Conservation (phyloP, 192 early-diverging fungal genomes). For the Coemansia sp. region DNA sequence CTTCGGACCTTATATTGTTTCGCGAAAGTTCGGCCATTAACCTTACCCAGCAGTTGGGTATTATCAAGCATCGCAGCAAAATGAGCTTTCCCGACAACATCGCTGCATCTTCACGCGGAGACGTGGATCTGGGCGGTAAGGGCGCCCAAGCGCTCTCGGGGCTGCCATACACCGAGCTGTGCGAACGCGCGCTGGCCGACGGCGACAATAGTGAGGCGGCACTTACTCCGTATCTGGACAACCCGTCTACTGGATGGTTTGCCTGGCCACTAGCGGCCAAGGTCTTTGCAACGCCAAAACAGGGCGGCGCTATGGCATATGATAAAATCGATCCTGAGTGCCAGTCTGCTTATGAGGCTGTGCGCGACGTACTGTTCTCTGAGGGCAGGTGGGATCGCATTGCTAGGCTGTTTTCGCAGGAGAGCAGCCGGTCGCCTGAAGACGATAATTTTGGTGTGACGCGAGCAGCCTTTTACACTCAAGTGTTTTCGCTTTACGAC, state of each 20-base stretch:
- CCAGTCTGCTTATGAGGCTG: constrained; percentile 54
- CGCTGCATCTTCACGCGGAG: neutral
- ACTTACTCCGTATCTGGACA: constrained; percentile 46
- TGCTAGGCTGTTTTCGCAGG: constrained; percentile 65
- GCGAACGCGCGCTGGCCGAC: constrained; percentile 38
- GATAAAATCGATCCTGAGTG: constrained; percentile 62
- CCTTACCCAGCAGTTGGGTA: constrained; percentile 60
- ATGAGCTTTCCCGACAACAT: constrained; percentile 4
- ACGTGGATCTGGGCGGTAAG: constrained; percentile 7
- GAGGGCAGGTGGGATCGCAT: constrained; percentile 69
- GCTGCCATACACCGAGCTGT: constrained; percentile 22
- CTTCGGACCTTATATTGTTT: constrained; percentile 72
- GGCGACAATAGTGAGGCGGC: constrained; percentile 8
- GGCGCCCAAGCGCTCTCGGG: neutral
- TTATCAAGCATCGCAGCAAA: constrained; percentile 67
- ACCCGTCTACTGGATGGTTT: constrained; percentile 69
- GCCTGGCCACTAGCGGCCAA: constrained; percentile 69
- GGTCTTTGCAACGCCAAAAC: constrained; percentile 51
- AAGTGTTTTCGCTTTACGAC: constrained; percentile 71
- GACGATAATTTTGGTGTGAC: constrained; percentile 65
- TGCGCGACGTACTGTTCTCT: constrained; percentile 56
- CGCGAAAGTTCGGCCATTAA: constrained; percentile 65
- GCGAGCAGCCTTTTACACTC: constrained; percentile 64
- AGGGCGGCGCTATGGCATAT: constrained; percentile 35
- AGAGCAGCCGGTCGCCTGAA: constrained; percentile 57